Evolutionary conservation across 2,329 filamentous ascomycete genomes (phyloP), one percentile per base, ranked within the genome.

Genomic region (Fusarium concolor): DNA sequence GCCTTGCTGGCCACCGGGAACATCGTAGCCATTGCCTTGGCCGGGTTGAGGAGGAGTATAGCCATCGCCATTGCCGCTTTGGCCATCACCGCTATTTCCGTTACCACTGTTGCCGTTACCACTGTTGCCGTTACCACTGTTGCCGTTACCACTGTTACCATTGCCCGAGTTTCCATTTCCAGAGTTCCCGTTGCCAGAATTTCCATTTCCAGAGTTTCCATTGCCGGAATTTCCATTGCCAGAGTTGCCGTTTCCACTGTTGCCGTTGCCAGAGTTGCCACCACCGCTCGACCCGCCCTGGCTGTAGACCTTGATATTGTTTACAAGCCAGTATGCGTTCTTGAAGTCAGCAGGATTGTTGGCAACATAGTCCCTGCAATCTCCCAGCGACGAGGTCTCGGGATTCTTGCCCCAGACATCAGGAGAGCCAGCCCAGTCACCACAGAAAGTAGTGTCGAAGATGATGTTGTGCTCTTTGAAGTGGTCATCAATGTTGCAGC

Each of bases 371-470:
- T 88, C 86, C 28, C 89, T 76, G 82, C 94, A 97, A 1, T 88
- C 89, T 38, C 88, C 91, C 68, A 87, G 82, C 39, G 84, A 79
- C 2, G 84, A 79, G 77, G 92, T 94, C 42, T 85, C 84, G 6
- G 79, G 65, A 62, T 89, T 84, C 31, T 77, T 74, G 47, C 75
- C 73, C 90, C 91, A 97, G 33, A 89, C 87, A 6, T 67, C 58
- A 15, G 71, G 55, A 41, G 81, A 76, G 24, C 92, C 92, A 10
- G 94, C 94, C 94, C 94, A 97, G 75, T 91, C 87, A 20, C 94
- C 94, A 78, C 94, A 97, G 77, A 97, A 93, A 8, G 91, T 92
- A 1, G 90, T 96, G 79, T 95, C 89, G 78, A 96, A 90, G 67
- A 95, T 87, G 67, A 97, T 89, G 71, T 90, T 87, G 81, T 97